phyloP scores from a whole-genome alignment of 345 rosid genomes.

The Hirschfeldia incana region DNA sequence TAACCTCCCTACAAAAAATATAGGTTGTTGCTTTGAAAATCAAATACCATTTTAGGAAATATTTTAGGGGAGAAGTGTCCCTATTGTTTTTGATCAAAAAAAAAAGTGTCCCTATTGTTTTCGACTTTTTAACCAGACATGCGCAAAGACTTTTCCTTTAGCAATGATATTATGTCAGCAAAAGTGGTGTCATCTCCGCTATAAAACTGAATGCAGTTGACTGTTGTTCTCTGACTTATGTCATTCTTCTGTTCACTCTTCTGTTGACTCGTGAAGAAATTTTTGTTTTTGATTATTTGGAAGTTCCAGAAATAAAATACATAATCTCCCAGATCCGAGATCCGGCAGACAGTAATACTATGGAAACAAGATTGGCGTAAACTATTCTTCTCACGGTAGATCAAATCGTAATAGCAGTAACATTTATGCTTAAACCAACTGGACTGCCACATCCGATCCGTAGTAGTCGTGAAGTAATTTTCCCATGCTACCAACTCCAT shows the following conservation, averaged over 20 bases:
- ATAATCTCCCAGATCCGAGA: too few relatives aligned
- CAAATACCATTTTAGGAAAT: neutral
- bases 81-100: too few relatives aligned
- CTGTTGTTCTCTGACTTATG: neutral
- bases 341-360: too few relatives aligned
- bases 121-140: neutral
- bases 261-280: neutral
- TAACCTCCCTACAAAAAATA: neutral
- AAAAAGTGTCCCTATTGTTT: neutral
- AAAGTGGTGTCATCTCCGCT: too few relatives aligned
- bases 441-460: too few relatives aligned
- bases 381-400: too few relatives aligned
- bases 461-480: neutral
- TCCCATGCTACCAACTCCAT: neutral
- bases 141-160: neutral
- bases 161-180: too few relatives aligned
- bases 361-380: too few relatives aligned
- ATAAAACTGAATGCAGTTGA: neutral
- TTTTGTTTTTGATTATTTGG: too few relatives aligned
- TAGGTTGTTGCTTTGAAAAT: neutral
- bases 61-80: neutral
- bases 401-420: too few relatives aligned
- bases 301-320: too few relatives aligned
- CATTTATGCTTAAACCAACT: too few relatives aligned
- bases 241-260: neutral